Evolutionary conservation across 1,284 basidiomycete genomes (phyloP).

Genomic region (Crucibulum cyathiforme): DNA sequence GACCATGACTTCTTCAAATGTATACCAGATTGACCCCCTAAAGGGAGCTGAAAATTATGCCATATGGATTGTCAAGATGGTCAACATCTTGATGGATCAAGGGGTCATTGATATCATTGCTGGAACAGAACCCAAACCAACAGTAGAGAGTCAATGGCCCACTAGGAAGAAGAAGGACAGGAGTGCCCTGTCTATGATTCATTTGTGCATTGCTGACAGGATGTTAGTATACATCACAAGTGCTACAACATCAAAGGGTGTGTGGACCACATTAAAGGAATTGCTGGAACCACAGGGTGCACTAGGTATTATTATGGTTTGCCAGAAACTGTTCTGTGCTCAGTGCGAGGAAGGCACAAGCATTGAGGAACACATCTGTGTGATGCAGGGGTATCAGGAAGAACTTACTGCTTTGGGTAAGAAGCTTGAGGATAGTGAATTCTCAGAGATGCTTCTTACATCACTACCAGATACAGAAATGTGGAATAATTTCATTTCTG

Average conservation of each 20-base stretch:
- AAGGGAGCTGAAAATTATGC: neutral
- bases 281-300: neutral
- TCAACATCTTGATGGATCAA: neutral
- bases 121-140: neutral
- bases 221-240: neutral
- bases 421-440: neutral
- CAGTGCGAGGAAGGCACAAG: neutral
- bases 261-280: neutral
- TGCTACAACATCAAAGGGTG: neutral
- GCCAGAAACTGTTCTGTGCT: neutral
- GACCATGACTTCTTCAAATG: neutral
- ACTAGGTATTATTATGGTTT: neutral
- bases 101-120: neutral
- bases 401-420: neutral
- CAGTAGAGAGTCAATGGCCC: neutral
- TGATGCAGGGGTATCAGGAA: neutral
- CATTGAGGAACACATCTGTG: neutral
- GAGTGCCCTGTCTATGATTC: neutral
- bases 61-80: neutral
- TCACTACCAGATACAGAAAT: neutral
- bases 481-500: neutral
- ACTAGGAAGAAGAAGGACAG: neutral
- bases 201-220: neutral
- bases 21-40: neutral
- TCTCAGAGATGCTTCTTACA: neutral